These are phyloP conservation scores for Daldinia sp. DNA, from an alignment of 2,329 filamentous ascomycete species.

Conservation along the genomic window DNA sequence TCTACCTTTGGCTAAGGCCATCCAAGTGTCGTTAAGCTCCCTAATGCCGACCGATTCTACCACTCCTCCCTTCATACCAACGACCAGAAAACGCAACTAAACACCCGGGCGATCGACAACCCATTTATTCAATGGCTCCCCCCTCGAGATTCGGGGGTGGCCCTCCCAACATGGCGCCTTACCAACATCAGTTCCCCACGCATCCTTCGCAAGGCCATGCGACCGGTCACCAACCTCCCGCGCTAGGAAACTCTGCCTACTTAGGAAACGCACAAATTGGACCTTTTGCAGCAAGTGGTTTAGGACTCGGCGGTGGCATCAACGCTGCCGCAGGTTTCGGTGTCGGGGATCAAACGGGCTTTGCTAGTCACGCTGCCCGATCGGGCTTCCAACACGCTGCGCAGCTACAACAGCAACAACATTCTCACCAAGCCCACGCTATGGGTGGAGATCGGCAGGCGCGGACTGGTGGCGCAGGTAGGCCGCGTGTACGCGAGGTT, in stretches of 20 bases:
- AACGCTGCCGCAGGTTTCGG: conserved; percentile 57
- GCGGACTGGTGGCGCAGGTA: conserved; percentile 60
- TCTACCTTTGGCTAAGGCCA: background rate
- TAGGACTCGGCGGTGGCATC: conserved; percentile 67
- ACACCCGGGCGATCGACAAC: background rate
- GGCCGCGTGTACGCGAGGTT: conserved; percentile 90
- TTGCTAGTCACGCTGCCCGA: conserved; percentile 86
- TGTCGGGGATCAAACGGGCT: conserved; percentile 72
- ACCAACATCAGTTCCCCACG: conserved; percentile 63
- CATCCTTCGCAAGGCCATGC: conserved; percentile 61
- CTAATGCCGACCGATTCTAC: conserved; percentile 28
- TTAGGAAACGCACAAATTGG: conserved; percentile 73
- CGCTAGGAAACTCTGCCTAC: conserved; percentile 76
- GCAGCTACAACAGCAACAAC: conserved; percentile 58
- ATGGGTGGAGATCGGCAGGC: conserved; percentile 48
- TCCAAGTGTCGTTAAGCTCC: conserved; percentile 10
- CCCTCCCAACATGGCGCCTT: conserved; percentile 55
- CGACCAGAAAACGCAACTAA: conserved; percentile 26
- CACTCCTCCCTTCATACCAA: conserved; percentile 20
- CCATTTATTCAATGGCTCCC: conserved; percentile 46
- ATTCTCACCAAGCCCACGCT: conserved; percentile 56
- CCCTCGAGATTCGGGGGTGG: conserved; percentile 57
- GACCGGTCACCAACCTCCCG: conserved; percentile 56
- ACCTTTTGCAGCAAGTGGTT: conserved; percentile 69
- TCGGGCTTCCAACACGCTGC: conserved; percentile 84